Percentiles rank a stretch among this genome's conserved stretches.
These are phyloP conservation scores for Kodamaea sp. DNA, from an alignment of 1,139 yeast species.

Conservation along the genomic window DNA sequence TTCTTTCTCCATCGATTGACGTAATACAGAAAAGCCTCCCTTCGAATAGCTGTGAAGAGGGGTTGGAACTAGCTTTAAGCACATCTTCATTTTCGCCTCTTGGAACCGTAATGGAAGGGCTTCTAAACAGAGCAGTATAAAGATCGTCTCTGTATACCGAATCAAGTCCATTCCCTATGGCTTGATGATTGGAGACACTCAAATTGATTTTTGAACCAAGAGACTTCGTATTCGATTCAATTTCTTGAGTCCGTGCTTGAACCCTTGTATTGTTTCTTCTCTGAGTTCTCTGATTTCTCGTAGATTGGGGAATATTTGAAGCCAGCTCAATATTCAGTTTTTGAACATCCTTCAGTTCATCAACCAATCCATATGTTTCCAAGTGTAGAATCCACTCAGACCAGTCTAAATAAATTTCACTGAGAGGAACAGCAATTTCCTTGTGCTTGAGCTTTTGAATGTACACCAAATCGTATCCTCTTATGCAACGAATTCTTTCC, in stretches of 20 bases:
- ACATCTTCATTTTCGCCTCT: no score
- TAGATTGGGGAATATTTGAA: conserved; percentile 11
- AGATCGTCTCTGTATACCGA: no score
- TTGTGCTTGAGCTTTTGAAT: conserved; percentile 22
- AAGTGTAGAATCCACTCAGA: conserved; percentile 46
- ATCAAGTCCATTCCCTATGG: no score
- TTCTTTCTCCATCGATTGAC: conserved; percentile 35
- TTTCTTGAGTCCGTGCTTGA: conserved; percentile 14
- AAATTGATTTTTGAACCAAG: no score
- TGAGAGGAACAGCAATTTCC: conserved; percentile 18
- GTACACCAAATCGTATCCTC: conserved; percentile 58
- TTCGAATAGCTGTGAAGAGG: neutral
- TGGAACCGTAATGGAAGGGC: no score
- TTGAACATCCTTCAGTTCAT: conserved; percentile 9
- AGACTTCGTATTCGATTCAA: no score
- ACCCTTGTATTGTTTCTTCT: conserved; percentile 2
- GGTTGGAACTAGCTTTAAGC: no score
- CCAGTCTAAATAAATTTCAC: conserved; percentile 35
- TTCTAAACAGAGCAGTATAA: no score
- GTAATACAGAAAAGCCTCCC: conserved; percentile 36
- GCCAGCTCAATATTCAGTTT: conserved; percentile 3
- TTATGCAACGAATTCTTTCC: conserved; percentile 46
- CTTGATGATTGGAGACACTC: no score
- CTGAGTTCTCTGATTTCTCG: conserved; percentile 2
- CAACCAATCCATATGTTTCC: conserved; percentile 20